Evolutionary conservation across 805 yeast genomes (phyloP), one percentile per base, ranked within the genome.

Genomic region (baker's yeast (Saccharomyces cerevisiae)): DNA sequence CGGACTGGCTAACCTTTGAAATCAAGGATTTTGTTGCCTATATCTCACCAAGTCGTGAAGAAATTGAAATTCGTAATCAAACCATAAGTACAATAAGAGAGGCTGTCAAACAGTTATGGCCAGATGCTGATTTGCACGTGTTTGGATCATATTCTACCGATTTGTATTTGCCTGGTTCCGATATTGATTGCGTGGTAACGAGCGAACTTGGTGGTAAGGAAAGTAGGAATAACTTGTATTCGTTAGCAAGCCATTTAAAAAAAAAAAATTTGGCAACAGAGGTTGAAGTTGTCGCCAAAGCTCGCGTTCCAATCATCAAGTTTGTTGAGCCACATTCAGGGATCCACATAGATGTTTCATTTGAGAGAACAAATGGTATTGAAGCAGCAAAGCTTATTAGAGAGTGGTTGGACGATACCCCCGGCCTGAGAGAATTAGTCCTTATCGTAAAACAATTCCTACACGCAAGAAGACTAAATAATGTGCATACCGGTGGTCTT

Each of bases 111-210:
- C 66, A 70, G 2, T 72, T 84, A 52, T 92, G 97, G 97, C 83
- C 83, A 1, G 87, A 82, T 57, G 83, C 92, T 14, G 86, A 84
- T 54, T 80, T 87, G 4, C 84, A 84, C 57, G 96, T 91, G 6
- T 92, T 94, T 74, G 99, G 99, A 0, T 91, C 97, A 0, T 87
- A 81, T 68, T 96, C 98, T 0, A 91, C 97, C 0, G 97, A 91
- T 65, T 73, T 92, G 57, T 92, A 90, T 65, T 75, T 92, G 17
- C 98, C 98, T 0, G 96, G 96, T 1, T 89, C 97, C 0, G 99
- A 92, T 75, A 89, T 92, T 31, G 99, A 92, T 70, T 84, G 94
- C 83, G 97, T 91, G 48, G 80, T 92, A 26, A 75, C 84, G 3
- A 85, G 96, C 24, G 70, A 76, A 17, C 70, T 73, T 13, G 83